Conservation (phyloP, 2,329 filamentous ascomycete species). For the Rhytidhysteron rufulum region DNA sequence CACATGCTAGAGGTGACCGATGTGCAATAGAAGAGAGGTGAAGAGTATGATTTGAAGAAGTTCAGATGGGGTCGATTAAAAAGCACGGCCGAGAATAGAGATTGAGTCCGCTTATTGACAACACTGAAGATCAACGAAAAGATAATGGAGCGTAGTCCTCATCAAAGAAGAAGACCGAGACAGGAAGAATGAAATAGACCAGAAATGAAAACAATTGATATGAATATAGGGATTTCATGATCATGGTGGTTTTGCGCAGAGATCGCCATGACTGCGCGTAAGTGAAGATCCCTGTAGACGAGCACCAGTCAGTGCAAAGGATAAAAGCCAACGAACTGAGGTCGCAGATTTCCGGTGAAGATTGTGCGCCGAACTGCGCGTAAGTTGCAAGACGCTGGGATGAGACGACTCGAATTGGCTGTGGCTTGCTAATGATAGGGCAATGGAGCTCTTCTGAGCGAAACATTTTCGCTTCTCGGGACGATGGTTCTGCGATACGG, state of each 20-base stretch:
- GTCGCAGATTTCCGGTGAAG: neutral
- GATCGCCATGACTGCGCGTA: neutral
- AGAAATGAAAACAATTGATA: neutral
- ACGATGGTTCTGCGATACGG: too few relatives aligned
- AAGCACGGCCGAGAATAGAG: neutral
- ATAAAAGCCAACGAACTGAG: neutral
- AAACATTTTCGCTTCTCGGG: too few relatives aligned
- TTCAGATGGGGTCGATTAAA: neutral
- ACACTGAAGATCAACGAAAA: neutral
- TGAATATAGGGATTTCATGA: neutral
- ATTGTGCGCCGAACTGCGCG: neutral
- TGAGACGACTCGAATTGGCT: neutral
- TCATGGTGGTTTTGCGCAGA: neutral
- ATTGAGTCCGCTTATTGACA: neutral
- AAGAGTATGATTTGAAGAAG: neutral
- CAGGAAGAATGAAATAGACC: neutral
- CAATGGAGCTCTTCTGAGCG: too few relatives aligned
- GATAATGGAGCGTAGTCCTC: neutral
- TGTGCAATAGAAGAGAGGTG: neutral
- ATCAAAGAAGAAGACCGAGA: neutral
- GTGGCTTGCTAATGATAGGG: too few relatives aligned
- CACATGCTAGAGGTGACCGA: neutral
- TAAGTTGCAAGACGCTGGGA: neutral
- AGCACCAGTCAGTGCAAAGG: neutral
- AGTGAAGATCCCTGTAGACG: neutral